These are phyloP conservation scores for Irpex rosettiformis DNA, from an alignment of 1,284 basidiomycete species.

Conservation along the genomic window DNA sequence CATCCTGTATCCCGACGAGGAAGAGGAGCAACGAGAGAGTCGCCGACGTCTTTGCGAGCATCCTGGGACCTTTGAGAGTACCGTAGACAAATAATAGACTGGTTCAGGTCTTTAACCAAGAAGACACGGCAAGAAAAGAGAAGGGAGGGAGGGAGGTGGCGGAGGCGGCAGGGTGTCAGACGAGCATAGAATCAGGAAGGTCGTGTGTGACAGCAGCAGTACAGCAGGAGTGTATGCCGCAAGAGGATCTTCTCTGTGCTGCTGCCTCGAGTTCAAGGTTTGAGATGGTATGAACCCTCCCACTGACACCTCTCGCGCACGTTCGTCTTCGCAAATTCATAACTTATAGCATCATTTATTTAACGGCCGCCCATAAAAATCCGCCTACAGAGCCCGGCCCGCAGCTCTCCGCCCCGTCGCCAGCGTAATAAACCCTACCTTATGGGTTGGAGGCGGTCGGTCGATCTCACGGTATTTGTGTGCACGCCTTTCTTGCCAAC, in stretches of 20 bases:
- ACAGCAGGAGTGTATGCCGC: neutral
- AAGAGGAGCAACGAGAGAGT: conserved; percentile 10
- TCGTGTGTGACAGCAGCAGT: conserved; percentile 12
- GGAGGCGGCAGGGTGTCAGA: conserved; percentile 1
- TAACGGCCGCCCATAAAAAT: neutral
- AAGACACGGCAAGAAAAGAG: neutral
- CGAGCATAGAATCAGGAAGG: conserved; percentile 11
- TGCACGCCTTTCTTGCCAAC: neutral
- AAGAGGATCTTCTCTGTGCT: neutral
- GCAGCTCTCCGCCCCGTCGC: no score
- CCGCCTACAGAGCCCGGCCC: neutral
- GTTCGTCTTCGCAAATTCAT: neutral
- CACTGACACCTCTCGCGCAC: neutral
- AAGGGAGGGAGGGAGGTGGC: neutral
- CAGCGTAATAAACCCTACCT: neutral
- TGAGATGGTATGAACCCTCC: neutral
- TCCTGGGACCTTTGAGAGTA: neutral
- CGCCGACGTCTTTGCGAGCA: neutral
- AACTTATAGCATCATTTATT: neutral
- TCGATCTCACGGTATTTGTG: neutral
- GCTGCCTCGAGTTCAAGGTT: neutral
- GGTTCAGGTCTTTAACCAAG: neutral
- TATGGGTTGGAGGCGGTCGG: neutral
- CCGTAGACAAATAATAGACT: neutral
- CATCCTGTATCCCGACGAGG: conserved; percentile 8